A percentile compares a stretch with the other conserved stretches of the same genome.
These are phyloP conservation scores for Crithidia sp. DNA, from an alignment of 208 protist genomes.

Conservation along the genomic window DNA sequence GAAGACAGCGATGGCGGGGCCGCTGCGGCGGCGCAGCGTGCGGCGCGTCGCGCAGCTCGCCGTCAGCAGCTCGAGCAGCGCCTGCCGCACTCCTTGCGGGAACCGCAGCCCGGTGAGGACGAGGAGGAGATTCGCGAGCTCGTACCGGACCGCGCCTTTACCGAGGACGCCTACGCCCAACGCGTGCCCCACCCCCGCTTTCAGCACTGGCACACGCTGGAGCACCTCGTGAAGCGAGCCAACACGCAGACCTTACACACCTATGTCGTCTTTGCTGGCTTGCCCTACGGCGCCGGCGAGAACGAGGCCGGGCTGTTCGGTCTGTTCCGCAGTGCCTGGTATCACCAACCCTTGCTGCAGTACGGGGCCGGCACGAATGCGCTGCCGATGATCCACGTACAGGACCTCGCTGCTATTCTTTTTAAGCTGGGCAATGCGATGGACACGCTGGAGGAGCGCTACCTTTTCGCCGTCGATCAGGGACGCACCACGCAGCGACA, in stretches of 20 bases:
- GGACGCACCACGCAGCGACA: conserved; percentile 80
- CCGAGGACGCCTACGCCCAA: conserved; percentile 87
- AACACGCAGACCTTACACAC: conserved; percentile 92
- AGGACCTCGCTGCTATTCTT: conserved; percentile 85
- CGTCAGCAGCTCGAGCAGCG: conserved; percentile 21
- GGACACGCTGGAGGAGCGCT: conserved; percentile 83
- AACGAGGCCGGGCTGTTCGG: conserved; percentile 66
- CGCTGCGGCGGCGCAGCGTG: conserved; percentile 5
- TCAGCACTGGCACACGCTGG: conserved; percentile 81
- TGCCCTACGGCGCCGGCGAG: conserved; percentile 89
- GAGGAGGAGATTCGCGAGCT: conserved; percentile 59
- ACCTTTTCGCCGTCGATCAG: conserved; percentile 92
- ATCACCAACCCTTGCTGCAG: conserved; percentile 64
- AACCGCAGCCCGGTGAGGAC: conserved; percentile 35
- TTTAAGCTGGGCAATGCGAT: conserved; percentile 75
- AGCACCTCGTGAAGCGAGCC: conserved; percentile 88
- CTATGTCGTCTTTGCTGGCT: conserved; percentile 88
- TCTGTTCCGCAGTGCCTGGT: conserved; percentile 79
- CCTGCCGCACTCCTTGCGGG: conserved; percentile 30
- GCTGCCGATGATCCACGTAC: conserved; percentile 93
- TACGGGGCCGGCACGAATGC: conserved; percentile 86
- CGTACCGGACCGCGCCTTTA: conserved; percentile 69
- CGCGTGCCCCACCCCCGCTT: conserved; percentile 89
- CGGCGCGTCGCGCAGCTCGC: conserved; percentile 13
- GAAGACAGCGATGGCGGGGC: conserved; percentile 34